Conservation (phyloP, 371 early-diverging fungal genomes). For the Mortierella polycephala region DNA sequence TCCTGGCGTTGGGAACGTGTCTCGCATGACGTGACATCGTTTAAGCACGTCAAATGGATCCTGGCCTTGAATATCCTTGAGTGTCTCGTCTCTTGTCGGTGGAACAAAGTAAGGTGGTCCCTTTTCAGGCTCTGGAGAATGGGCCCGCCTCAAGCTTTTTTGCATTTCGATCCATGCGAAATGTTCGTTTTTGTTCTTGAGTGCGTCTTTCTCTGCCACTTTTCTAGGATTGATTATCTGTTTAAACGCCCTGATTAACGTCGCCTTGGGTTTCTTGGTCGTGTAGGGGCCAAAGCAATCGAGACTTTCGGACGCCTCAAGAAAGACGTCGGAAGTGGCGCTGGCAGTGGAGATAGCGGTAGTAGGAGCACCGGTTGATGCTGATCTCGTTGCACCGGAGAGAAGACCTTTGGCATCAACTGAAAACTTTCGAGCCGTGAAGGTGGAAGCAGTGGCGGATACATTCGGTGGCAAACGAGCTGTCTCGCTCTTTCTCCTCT, state of each 20-base stretch:
- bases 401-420: conserved; percentile 10
- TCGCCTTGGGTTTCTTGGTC: conserved; percentile 47
- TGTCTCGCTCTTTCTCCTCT: conserved; percentile 28
- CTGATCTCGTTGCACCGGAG: not conserved
- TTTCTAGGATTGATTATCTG: conserved; percentile 51
- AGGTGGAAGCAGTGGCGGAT: conserved; percentile 7
- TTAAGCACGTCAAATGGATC: conserved; percentile 36
- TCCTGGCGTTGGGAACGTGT: not conserved
- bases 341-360: not conserved
- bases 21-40: conserved; percentile 34
- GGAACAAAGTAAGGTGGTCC: conserved; percentile 10
- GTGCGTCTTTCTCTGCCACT: conserved; percentile 47
- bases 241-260: conserved; percentile 39
- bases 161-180: conserved; percentile 55
- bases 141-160: conserved; percentile 38
- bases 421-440: conserved; percentile 33
- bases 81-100: not conserved
- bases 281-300: conserved; percentile 18
- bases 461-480: conserved; percentile 21
- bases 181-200: conserved; percentile 41
- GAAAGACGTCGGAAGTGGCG: not conserved
- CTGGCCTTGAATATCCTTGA: not conserved
- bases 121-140: conserved; percentile 36
- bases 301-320: not conserved
- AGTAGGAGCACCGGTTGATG: not conserved